A percentile compares a stretch with the other conserved stretches of the same genome.
These are phyloP conservation scores for Blakeslea trispora DNA, from an alignment of 371 early-diverging fungal genomes.

Conservation along the genomic window DNA sequence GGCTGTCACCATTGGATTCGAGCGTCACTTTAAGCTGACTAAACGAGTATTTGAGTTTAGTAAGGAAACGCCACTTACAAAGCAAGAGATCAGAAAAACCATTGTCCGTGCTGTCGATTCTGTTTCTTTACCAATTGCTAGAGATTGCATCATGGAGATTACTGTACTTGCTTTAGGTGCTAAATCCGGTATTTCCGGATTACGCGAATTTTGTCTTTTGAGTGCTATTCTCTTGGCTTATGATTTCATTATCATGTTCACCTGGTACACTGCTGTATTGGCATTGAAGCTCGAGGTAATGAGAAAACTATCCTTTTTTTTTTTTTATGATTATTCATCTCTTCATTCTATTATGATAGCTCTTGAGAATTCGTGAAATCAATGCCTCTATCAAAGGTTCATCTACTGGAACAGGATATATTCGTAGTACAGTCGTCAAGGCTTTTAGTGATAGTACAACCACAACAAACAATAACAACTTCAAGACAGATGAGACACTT, in stretches of 20 bases:
- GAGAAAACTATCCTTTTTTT: slow-evolving; percentile 21
- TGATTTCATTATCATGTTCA: slow-evolving; percentile 84
- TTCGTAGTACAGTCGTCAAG: slow-evolving; percentile 50
- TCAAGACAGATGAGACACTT: slow-evolving; percentile 57
- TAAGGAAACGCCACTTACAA: slow-evolving; percentile 34
- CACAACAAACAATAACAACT: slow-evolving; percentile 14
- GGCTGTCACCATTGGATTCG: slow-evolving; percentile 91
- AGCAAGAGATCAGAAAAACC: slow-evolving; percentile 61
- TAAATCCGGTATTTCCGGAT: slow-evolving; percentile 73
- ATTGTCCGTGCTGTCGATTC: slow-evolving; percentile 71
- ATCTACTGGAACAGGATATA: slow-evolving; percentile 36
- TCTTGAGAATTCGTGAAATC: slow-evolving; percentile 41
- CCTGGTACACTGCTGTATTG: slow-evolving; percentile 85
- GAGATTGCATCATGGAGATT: slow-evolving; percentile 85
- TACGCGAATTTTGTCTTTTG: slow-evolving; percentile 82
- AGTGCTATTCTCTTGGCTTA: slow-evolving; percentile 81
- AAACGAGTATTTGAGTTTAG: slow-evolving; percentile 71
- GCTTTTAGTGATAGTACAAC: slow-evolving; percentile 42
- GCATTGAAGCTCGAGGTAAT: slow-evolving; percentile 87
- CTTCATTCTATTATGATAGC: neutral
- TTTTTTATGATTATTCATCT: too few species aligned
- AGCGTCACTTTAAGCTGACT: slow-evolving; percentile 83
- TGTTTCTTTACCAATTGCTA: slow-evolving; percentile 67
- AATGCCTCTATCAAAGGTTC: slow-evolving; percentile 13
- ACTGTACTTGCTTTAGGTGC: slow-evolving; percentile 78